Evolutionary conservation across 2,329 filamentous ascomycete species (phyloP), one percentile per base, ranked within the genome.

Genomic region (Penicillium hordei): DNA sequence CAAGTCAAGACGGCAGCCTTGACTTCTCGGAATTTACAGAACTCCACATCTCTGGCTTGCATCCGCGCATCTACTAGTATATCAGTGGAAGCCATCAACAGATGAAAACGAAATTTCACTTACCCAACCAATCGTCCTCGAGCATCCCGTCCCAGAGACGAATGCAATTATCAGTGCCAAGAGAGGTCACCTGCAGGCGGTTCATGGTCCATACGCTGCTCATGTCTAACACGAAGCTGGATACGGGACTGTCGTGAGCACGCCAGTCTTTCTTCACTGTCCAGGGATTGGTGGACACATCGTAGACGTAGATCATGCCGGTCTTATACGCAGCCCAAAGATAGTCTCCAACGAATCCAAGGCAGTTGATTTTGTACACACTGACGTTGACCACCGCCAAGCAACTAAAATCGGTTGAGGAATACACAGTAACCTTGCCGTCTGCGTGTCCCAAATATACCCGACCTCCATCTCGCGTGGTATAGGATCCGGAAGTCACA

Each of bases 261-360:
- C 88, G 86, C 93, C 94, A 99, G 69, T 97, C 93, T 73, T 99
- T 99, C 76, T 90, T 88, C 27, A 96, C 86, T 21, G 83, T 83
- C 94, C 94, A 99, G 0, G 93, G 93, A n/a, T 84, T 86, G 31
- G 85, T 83, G 10, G 80, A 84, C 12, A 91, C 89, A 72, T 99
- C 93, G 74, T 97, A 99, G 8, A 97, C 89, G 68, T 91, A 94
- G 33, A 96, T 86, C 82, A 89, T 96, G 17, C 94, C 94, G 0
- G 90, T 97, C 72, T 93, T 97, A 78, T 93, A 97, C 3, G 89
- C 93, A 29, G 92, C 91, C 94, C 94, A 99, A 0, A 99, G 81
- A 68, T 91, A 85, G 59, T 87, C 84, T 5, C 92, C 93, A 3
- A 92, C 89, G 9, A 91, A 90, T 2, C 87, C 85, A 53, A 99